Evolutionary conservation across 73 alveolate species (phyloP), one percentile per base, ranked within the genome.

Genomic region (Paramecium biaurelia): DNA sequence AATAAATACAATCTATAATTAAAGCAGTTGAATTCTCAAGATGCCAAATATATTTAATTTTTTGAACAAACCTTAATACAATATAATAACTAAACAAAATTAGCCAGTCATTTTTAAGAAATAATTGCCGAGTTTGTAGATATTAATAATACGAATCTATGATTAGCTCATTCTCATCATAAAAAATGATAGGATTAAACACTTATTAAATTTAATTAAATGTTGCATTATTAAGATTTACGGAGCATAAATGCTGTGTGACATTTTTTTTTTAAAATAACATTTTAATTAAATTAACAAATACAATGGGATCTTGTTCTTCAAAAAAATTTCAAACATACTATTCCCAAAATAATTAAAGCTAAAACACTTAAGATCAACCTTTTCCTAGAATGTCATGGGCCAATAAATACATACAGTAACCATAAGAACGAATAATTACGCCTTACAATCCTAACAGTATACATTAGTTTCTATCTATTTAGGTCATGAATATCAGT

Each of bases 301-400:
- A 63, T 63, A 15, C 18, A 63, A 63, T 63, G 84, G 84, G 84
- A 63, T 63, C 84, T 63, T 63, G 84, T 32, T 12, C 84, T 30
- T 63, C 47, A 32, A 63, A 63, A 30, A 63, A 63, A 63, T 63
- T 26, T 14, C 45, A 63, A 63, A 63, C 84, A 63, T 10, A 63
- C 68, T 1, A 53, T 63, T 26, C 84, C 24, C 21, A 2, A 23
- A 53, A 14, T 18, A 53, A 53, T 18, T 53, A 15, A n/a, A 18
- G 68, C 32, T 21, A 53, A 53, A 53, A 18, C 30, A 53, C 84
- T 1, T 24, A 2, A 4, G 84, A 32, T 63, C 26, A 26, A 1
- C 21, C 84, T 30, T 30, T 32, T 12, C 41, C 26, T 11, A 26
- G 45, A 63, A 7, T 32, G 24, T 63, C 84, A 14, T 63, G 84